Base-by-base conservation (phyloP, 179 eudicot species). In the Nepenthes alata region DNA sequence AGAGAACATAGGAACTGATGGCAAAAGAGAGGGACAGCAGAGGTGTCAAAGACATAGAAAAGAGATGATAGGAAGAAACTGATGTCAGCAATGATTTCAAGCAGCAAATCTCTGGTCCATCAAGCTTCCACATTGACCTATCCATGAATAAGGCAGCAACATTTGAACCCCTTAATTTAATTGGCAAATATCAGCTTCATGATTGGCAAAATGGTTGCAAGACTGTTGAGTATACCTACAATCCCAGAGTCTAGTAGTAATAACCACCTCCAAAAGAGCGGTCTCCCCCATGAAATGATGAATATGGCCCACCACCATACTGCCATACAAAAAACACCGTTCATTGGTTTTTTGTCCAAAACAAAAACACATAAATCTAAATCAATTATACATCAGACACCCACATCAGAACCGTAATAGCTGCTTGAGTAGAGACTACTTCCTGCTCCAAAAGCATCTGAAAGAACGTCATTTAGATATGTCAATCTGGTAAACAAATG, bases 381-480 rank as follows among this genome's bases (percentile, higher is more conserved):
- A 35, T 49, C n/a, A 37, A 38, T 52, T 41, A 62, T 14, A n/a
- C 37, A 25, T 25, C 10, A 47, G 6, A 35, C 11, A 72, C 93
- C 80, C 74, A 87, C 97, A 67, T 87, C 83, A 68, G 88, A 57
- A 58, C 84, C 85, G 77, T 85, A 83, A 73, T 87, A 87, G 70
- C 85, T 85, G 75, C 71, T 85, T 65, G 85, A 58, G 59, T 68
- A 77, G 49, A 55, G 64, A 69, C 84, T 72, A 70, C 80, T 59
- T 11, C 80, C 78, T 63, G 88, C 72, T 67, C 79, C 88, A 71
- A 55, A 74, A 58, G 73, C 52, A 72, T 80, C 89, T 89, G 61
- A 14, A 41, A 58, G 34, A 57, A 48, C 55, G 9, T 44, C 3
- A 14, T 57, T 16, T 6, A 67, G 55, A 50, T 2, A 15, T n/a